A percentile compares a stretch with the other conserved stretches of the same genome.
Evolutionary conservation across 2,329 filamentous ascomycete genomes (phyloP).

Genomic region (Fusarium mexicanum): DNA sequence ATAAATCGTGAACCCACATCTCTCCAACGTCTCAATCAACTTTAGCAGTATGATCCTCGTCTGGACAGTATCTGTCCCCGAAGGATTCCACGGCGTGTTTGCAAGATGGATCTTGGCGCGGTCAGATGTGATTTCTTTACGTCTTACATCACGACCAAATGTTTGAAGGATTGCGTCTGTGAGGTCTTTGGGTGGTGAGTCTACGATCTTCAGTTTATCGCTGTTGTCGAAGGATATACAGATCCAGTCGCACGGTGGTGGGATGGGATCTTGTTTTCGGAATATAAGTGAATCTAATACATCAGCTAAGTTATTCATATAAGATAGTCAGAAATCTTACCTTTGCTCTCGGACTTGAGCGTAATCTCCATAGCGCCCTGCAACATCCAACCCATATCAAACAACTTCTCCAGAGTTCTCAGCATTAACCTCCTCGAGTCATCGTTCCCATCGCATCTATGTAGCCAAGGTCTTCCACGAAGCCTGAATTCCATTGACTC

Average conservation of each 20-base stretch:
- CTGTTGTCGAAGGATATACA: conserved; percentile 17
- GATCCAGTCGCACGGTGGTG: conserved; percentile 20
- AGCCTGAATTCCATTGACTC: conserved; percentile 12
- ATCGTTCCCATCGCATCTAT: conserved; percentile 3
- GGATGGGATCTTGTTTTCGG: conserved; percentile 18
- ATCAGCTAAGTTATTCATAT: neutral
- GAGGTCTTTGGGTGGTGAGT: conserved; percentile 8
- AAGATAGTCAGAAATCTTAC: neutral
- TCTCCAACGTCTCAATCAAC: neutral
- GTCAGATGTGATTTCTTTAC: neutral
- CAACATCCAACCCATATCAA: conserved; percentile 23
- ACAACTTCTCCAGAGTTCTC: conserved; percentile 12
- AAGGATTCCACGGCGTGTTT: conserved; percentile 2
- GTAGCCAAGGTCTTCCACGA: conserved; percentile 1
- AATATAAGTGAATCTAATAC: conserved; percentile 10
- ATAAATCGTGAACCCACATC: conserved; percentile 13
- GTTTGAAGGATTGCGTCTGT: neutral
- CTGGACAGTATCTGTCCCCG: neutral
- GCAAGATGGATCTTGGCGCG: neutral
- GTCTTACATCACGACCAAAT: neutral
- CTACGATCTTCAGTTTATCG: conserved; percentile 25
- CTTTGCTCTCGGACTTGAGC: conserved; percentile 12
- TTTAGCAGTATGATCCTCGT: neutral
- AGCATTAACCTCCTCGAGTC: conserved; percentile 13
- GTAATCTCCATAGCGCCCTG: conserved; percentile 15